Conservation (phyloP, 163 green algal genomes). For the Botryococcus braunii region DNA sequence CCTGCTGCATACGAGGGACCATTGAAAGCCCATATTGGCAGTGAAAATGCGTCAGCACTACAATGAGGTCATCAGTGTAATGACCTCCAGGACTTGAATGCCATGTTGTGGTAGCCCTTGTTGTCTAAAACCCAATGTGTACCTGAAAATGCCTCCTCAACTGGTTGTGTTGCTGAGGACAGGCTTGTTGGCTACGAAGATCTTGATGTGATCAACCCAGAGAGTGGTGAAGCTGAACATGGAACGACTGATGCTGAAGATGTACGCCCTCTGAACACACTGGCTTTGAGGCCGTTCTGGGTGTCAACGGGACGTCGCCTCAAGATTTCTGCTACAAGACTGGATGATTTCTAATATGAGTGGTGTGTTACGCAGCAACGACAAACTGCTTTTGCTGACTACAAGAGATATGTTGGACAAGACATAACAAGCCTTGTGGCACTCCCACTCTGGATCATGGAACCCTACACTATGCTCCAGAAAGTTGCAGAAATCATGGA, state of each 20-base stretch:
- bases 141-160: too few species aligned
- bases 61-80: too few species aligned
- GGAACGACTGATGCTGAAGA: constrained; percentile 17
- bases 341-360: background rate
- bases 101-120: too few species aligned
- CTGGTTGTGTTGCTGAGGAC: constrained; percentile 11
- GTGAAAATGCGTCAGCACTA: too few species aligned
- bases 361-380: constrained; percentile 29
- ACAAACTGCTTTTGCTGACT: constrained; percentile 43
- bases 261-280: background rate
- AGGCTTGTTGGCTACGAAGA: constrained; percentile 71
- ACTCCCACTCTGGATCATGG: constrained; percentile 95
- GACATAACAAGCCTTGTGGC: constrained; percentile 91
- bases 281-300: background rate
- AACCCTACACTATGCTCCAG: constrained; percentile 89
- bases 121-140: too few species aligned
- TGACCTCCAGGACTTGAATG: too few species aligned
- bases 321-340: background rate
- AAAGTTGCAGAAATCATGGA: constrained; percentile 98
- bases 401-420: constrained; percentile 86
- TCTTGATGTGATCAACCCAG: constrained; percentile 67
- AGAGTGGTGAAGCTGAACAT: constrained; percentile 46
- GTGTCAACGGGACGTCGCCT: background rate
- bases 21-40: too few species aligned
- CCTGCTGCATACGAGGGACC: too few species aligned